Percentiles rank a stretch among this genome's conserved stretches.
phyloP scores from a whole-genome alignment of 2,329 filamentous ascomycete species.

The Daldinia eschscholtzii region DNA sequence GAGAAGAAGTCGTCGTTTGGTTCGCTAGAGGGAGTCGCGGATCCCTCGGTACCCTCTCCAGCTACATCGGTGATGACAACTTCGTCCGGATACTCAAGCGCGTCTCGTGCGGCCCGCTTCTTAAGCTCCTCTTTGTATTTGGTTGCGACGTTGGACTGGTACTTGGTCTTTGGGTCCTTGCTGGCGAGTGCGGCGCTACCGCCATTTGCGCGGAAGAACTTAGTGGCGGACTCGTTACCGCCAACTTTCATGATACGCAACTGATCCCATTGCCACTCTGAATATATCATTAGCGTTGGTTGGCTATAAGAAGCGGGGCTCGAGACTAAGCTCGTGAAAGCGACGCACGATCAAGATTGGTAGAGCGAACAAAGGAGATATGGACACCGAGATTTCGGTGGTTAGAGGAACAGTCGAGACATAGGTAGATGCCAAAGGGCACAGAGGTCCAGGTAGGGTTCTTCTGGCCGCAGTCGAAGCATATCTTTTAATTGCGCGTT shows the following conservation, averaged over 20 bases:
- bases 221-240: constrained; percentile 96
- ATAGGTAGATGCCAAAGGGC: constrained; percentile 96
- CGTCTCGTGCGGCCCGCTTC: constrained; percentile 84
- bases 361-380: constrained; percentile 98
- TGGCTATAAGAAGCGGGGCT: not conserved
- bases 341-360: constrained; percentile 94
- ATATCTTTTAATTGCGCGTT: constrained; percentile 68
- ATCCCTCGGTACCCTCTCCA: constrained; percentile 71
- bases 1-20: constrained; percentile 96
- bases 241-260: constrained; percentile 97
- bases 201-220: constrained; percentile 97
- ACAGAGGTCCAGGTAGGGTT: constrained; percentile 99
- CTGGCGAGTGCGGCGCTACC: constrained; percentile 93
- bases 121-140: constrained; percentile 99
- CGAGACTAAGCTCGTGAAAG: not conserved
- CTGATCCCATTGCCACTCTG: constrained; percentile 99
- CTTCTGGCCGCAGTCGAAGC: constrained; percentile 98
- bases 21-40: constrained; percentile 83
- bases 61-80: constrained; percentile 84
- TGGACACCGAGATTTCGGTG: constrained; percentile 98
- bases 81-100: constrained; percentile 86
- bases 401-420: constrained; percentile 96
- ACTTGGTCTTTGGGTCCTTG: constrained; percentile 98
- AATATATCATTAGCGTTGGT: constrained; percentile 46
- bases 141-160: constrained; percentile 89